These are phyloP conservation scores for Gossypium anomalum DNA, from an alignment of 345 rosid species.

Conservation along the genomic window DNA sequence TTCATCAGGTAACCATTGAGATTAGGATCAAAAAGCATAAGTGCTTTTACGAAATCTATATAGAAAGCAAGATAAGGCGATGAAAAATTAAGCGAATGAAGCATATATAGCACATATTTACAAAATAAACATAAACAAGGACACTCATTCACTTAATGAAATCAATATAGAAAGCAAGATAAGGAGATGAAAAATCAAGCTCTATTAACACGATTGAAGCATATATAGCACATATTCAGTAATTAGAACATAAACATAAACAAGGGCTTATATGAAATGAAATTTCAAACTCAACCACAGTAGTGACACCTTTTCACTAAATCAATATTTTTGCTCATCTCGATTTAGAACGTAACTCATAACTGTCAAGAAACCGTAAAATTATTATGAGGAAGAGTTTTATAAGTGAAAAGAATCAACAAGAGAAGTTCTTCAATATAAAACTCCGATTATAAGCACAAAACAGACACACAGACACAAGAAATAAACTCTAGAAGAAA, in stretches of 20 bases:
- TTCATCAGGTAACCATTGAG: background rate
- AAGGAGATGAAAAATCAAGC: background rate
- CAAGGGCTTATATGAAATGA: background rate
- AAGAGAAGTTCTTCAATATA: background rate
- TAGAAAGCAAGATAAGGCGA: background rate
- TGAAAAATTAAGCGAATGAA: background rate
- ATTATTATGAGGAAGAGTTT: background rate
- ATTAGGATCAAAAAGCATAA: background rate
- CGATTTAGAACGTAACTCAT: background rate
- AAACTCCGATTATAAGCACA: background rate
- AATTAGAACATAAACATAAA: background rate
- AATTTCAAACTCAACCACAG: background rate
- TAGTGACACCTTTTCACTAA: background rate
- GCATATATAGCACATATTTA: background rate
- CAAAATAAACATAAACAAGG: background rate
- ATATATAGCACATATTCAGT: background rate
- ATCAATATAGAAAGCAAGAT: background rate
- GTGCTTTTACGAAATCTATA: constrained; percentile 4
- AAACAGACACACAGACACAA: too few species aligned
- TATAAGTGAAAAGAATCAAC: background rate
- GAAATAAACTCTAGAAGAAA: background rate
- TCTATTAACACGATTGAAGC: background rate
- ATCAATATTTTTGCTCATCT: background rate
- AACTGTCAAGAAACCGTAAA: background rate
- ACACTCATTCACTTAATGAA: background rate